These are phyloP conservation scores for Penicillium nucicola DNA, from an alignment of 495 filamentous ascomycete genomes.

Conservation along the genomic window DNA sequence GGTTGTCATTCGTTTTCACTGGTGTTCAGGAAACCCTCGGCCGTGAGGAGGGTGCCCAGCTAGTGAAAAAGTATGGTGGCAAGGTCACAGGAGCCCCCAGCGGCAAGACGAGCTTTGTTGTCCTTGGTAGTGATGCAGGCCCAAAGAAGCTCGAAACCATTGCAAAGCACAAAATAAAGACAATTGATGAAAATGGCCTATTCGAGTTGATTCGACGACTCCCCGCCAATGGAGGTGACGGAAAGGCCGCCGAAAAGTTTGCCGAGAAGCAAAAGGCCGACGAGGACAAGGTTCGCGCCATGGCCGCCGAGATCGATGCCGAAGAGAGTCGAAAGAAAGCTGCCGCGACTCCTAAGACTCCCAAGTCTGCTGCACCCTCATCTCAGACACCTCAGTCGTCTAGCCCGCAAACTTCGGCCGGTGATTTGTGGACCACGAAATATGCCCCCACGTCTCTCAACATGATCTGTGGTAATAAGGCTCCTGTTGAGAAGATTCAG, in stretches of 20 bases:
- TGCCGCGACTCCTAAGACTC: constrained; percentile 30
- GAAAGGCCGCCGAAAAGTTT: constrained; percentile 80
- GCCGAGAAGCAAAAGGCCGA: constrained; percentile 80
- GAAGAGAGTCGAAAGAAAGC: constrained; percentile 51
- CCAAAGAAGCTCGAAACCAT: constrained; percentile 94
- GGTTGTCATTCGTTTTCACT: constrained; percentile 97
- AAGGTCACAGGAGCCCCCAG: constrained; percentile 85
- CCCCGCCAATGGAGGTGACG: constrained; percentile 80
- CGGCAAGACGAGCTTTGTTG: constrained; percentile 88
- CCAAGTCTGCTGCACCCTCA: constrained; percentile 5
- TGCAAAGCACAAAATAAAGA: constrained; percentile 69
- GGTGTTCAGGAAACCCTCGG: constrained; percentile 75
- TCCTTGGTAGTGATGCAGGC: constrained; percentile 86
- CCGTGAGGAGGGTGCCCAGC: constrained; percentile 78
- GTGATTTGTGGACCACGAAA: constrained; percentile 88
- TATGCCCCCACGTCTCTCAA: constrained; percentile 80
- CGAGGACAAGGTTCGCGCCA: constrained; percentile 68
- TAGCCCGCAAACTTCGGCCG: constrained; percentile 31
- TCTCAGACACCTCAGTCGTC: constrained; percentile 20
- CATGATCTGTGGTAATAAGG: constrained; percentile 96
- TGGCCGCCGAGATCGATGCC: constrained; percentile 79
- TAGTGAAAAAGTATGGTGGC: constrained; percentile 91
- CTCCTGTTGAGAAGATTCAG: constrained; percentile 82
- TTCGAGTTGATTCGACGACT: constrained; percentile 82
- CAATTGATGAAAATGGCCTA: constrained; percentile 89